Conservation (phyloP, 2,329 filamentous ascomycete genomes). For the Colletotrichum costaricense region DNA sequence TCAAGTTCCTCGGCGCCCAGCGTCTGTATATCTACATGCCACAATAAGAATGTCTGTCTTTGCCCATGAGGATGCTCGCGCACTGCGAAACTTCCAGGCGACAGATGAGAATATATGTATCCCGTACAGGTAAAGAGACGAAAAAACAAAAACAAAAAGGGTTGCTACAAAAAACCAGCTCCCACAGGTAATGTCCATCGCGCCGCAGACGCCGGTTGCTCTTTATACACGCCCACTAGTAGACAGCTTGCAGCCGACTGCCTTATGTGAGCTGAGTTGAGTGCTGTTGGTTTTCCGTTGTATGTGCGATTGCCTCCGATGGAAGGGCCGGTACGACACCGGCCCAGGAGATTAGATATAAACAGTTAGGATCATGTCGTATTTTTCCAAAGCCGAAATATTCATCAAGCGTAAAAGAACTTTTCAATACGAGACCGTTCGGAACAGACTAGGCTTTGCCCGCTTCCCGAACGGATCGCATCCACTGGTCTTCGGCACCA, state of each 20-base stretch:
- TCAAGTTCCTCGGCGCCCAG: background rate
- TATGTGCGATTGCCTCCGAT: slow-evolving; percentile 25
- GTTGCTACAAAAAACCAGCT: slow-evolving; percentile 32
- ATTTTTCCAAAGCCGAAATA: slow-evolving; percentile 31
- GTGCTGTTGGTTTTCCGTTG: slow-evolving; percentile 5
- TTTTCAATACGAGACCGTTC: background rate
- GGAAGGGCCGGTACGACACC: background rate
- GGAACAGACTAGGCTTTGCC: slow-evolving; percentile 46
- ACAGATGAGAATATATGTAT: background rate
- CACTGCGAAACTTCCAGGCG: slow-evolving; percentile 27
- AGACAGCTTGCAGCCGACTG: background rate
- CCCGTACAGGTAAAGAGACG: background rate
- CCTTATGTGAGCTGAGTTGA: background rate
- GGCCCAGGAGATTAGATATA: slow-evolving; percentile 36
- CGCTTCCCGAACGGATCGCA: slow-evolving; percentile 51
- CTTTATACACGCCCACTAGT: slow-evolving; percentile 30
- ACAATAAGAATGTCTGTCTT: background rate
- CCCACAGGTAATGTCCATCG: slow-evolving; percentile 26
- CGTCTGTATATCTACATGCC: slow-evolving; percentile 19
- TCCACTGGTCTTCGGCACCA: slow-evolving; percentile 63
- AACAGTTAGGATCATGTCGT: slow-evolving; percentile 36
- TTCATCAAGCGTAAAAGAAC: slow-evolving; percentile 32
- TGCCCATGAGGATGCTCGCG: slow-evolving; percentile 17
- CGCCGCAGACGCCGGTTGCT: slow-evolving; percentile 33
- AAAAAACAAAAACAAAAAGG: background rate